Evolutionary conservation across 805 yeast species (phyloP).

Genomic region (Blastobotrys peoriensis): DNA sequence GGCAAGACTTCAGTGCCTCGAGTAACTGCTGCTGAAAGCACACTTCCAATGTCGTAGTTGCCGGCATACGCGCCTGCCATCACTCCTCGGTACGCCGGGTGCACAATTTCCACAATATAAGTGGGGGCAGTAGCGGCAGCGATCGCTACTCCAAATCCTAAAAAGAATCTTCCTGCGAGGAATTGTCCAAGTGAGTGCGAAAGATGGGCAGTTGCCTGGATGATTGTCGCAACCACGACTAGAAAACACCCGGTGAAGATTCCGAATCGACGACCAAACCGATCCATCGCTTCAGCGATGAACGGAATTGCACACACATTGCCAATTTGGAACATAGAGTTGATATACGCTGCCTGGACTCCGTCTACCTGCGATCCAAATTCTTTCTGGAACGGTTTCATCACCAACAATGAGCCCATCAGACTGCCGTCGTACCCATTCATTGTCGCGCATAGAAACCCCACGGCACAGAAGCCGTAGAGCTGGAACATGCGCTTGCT

Average conservation of each 20-base stretch:
- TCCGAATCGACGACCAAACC: conserved; percentile 11
- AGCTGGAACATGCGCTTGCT: neutral
- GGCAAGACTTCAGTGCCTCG: conserved; percentile 8
- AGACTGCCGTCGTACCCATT: conserved; percentile 16
- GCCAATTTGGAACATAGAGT: conserved; percentile 19
- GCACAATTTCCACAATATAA: conserved; percentile 16
- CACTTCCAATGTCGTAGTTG: too few species aligned
- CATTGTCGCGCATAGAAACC: conserved; percentile 13
- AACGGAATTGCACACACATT: conserved; percentile 16
- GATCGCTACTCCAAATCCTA: conserved; percentile 16
- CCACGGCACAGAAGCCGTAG: conserved; percentile 10
- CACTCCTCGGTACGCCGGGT: conserved; percentile 17
- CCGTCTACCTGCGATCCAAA: conserved; percentile 16
- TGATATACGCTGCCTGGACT: conserved; percentile 14
- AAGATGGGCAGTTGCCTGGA: conserved; percentile 6
- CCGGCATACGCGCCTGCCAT: conserved; percentile 17
- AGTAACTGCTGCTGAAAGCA: conserved; percentile 12
- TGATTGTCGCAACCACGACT: conserved; percentile 8
- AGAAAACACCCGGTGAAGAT: conserved; percentile 11
- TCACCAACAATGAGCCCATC: conserved; percentile 9
- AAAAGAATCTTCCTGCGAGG: conserved; percentile 17
- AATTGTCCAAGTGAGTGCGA: conserved; percentile 5
- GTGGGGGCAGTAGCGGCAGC: conserved; percentile 14
- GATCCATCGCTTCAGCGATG: conserved; percentile 14
- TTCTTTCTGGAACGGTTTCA: conserved; percentile 7